Percentiles rank a stretch among this genome's conserved stretches.
Evolutionary conservation across 331 rosid genomes (phyloP).

Genomic region (Rosa hybrid): DNA sequence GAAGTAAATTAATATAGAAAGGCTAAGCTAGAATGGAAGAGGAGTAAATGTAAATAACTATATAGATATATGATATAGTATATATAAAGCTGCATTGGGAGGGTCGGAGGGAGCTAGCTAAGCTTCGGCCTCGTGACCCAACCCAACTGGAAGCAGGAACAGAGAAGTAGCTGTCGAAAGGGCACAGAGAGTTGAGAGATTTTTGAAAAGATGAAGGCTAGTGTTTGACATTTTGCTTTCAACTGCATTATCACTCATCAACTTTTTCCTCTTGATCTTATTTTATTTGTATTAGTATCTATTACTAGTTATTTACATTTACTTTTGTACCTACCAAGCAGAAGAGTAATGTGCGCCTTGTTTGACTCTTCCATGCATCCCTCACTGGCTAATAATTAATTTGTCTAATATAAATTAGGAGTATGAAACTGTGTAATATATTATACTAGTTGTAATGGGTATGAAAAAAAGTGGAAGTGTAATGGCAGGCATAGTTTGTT

Average conservation of each 20-base stretch:
- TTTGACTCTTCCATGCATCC: not conserved
- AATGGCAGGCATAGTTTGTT: too few relatives aligned
- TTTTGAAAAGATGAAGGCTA: constrained; percentile 52
- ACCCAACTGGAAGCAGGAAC: constrained; percentile 21
- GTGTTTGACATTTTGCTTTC: constrained; percentile 79
- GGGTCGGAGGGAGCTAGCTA: not conserved
- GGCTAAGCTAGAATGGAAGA: not conserved
- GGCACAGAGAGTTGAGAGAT: constrained; percentile 8
- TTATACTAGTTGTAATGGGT: too few relatives aligned
- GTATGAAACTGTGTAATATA: not conserved
- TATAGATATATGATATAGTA: not conserved
- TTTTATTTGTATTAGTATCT: constrained; percentile 1
- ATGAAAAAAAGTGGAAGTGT: too few relatives aligned
- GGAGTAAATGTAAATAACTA: not conserved
- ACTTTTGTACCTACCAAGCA: not conserved
- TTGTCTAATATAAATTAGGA: not conserved
- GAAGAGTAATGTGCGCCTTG: not conserved
- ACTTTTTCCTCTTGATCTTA: constrained; percentile 28
- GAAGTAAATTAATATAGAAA: constrained; percentile 7
- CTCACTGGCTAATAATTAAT: not conserved
- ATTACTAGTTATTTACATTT: not conserved
- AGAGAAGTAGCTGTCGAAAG: constrained; percentile 49
- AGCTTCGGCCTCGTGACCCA: constrained; percentile 1
- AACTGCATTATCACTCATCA: constrained; percentile 22
- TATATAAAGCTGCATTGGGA: constrained; percentile 9